These are phyloP conservation scores for Rubia balearica DNA, from an alignment of 305 asterid genomes.

Conservation along the genomic window DNA sequence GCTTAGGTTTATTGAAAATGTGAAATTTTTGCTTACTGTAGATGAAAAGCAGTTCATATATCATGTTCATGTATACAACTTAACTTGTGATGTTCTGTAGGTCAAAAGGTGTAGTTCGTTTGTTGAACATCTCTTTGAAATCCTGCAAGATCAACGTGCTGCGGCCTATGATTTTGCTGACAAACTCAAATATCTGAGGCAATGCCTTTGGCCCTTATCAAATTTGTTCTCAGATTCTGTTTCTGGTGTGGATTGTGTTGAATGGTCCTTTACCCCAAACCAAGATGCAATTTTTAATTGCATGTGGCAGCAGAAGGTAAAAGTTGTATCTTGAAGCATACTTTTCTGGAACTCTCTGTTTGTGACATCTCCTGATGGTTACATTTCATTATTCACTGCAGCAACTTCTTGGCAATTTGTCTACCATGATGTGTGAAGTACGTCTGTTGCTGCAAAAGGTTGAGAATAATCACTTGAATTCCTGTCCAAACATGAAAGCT, in stretches of 20 bases:
- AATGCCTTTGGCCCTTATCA: slow-evolving; percentile 49
- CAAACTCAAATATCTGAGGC: slow-evolving; percentile 52
- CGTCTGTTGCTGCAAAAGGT: slow-evolving; percentile 50
- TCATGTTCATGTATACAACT: not conserved
- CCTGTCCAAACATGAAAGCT: slow-evolving; percentile 53
- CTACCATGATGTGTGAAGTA: slow-evolving; percentile 56
- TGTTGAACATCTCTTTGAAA: slow-evolving; percentile 64
- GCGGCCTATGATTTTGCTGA: slow-evolving; percentile 50
- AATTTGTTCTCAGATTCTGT: slow-evolving; percentile 45
- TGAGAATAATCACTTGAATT: slow-evolving; percentile 48
- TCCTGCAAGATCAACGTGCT: slow-evolving; percentile 91
- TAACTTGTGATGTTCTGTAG: slow-evolving; percentile 28
- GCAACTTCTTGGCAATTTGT: slow-evolving; percentile 79
- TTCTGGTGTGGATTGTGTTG: slow-evolving; percentile 17
- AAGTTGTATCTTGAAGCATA: slow-evolving; percentile 1
- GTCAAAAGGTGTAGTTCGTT: slow-evolving; percentile 63
- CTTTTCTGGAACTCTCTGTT: not conserved
- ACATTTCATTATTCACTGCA: slow-evolving; percentile 30
- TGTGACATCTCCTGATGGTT: not conserved
- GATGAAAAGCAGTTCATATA: not conserved
- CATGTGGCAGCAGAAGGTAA: slow-evolving; percentile 93
- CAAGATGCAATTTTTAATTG: slow-evolving; percentile 52
- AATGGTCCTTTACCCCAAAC: slow-evolving; percentile 31
- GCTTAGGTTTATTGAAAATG: too few relatives aligned
- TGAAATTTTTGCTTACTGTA: too few relatives aligned